A percentile compares a stretch with the other conserved stretches of the same genome.
phyloP scores from a whole-genome alignment of 2,329 filamentous ascomycete species.

The Aspergillus floridensis region DNA sequence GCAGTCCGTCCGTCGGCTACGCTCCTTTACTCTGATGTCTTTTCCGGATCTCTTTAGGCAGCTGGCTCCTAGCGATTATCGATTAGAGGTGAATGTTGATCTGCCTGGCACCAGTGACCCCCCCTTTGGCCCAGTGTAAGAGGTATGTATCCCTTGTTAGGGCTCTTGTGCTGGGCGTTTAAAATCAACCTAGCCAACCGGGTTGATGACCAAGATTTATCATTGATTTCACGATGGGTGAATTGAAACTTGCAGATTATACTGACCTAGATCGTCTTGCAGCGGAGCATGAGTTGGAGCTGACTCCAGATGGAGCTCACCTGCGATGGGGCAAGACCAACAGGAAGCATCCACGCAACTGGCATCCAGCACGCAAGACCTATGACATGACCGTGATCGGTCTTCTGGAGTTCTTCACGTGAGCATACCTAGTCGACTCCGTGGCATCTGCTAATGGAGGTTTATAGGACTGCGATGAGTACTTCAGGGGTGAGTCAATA shows the following conservation, averaged over 20 bases:
- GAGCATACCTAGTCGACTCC: not conserved
- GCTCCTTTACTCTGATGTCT: not conserved
- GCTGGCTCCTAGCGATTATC: not conserved
- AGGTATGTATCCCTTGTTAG: not conserved
- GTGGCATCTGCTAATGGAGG: not conserved
- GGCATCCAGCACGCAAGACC: conserved; percentile 19
- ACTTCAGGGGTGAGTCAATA: conserved; percentile 12
- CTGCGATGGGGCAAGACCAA: conserved; percentile 18
- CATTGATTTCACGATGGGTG: not conserved
- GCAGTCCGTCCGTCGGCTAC: not conserved
- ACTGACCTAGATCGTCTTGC: not conserved
- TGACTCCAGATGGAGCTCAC: conserved; percentile 14
- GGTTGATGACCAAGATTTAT: not conserved
- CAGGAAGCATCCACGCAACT: conserved; percentile 24
- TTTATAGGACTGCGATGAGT: conserved; percentile 13
- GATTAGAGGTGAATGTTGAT: not conserved
- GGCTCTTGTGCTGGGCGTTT: not conserved
- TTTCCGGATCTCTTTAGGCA: not conserved
- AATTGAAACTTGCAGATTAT: not conserved
- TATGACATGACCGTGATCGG: conserved; percentile 25
- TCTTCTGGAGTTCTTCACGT: conserved; percentile 26
- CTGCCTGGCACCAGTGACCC: not conserved
- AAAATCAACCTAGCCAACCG: not conserved
- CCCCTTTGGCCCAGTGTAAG: not conserved
- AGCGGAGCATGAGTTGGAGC: conserved; percentile 14